Evolutionary conservation across 148 eudicot genomes (phyloP).

Genomic region (Vaccinium macrocarpon): DNA sequence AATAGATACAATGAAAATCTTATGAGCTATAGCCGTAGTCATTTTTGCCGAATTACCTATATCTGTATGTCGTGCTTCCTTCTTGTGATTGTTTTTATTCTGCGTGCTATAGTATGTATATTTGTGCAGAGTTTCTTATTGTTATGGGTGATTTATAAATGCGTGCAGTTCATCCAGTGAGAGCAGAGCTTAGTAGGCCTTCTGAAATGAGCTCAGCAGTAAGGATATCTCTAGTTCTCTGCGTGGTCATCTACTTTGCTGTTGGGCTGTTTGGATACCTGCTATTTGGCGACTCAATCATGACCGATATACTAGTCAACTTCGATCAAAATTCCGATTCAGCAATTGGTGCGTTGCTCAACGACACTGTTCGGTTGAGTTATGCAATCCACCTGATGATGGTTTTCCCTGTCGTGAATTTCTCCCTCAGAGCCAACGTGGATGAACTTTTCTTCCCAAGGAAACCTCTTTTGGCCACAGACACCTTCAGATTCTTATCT

Average conservation of each 20-base stretch:
- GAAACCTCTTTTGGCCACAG: slow-evolving; percentile 42
- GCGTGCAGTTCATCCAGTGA: slow-evolving; percentile 83
- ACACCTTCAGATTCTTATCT: slow-evolving; percentile 57
- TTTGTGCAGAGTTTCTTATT: neutral
- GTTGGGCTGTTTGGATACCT: slow-evolving; percentile 89
- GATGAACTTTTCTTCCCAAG: slow-evolving; percentile 67
- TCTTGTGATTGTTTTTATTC: neutral
- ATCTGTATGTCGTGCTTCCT: neutral
- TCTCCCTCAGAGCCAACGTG: slow-evolving; percentile 63
- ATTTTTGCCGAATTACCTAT: neutral
- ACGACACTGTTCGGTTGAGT: slow-evolving; percentile 63
- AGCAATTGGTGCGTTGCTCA: slow-evolving; percentile 44
- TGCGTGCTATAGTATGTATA: neutral
- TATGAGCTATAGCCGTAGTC: neutral
- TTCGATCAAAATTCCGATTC: slow-evolving; percentile 57
- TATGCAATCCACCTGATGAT: slow-evolving; percentile 84
- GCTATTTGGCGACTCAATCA: slow-evolving; percentile 82
- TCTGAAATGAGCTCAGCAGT: slow-evolving; percentile 80
- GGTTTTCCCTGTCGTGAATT: slow-evolving; percentile 83
- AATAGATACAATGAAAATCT: neutral
- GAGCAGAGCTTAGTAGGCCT: slow-evolving; percentile 76
- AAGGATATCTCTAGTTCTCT: slow-evolving; percentile 60
- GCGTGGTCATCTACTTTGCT: slow-evolving; percentile 72
- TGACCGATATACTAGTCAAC: slow-evolving; percentile 85
- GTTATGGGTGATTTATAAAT: neutral